Conservation (phyloP, 225 moss, liverwort and hornwort species). For the Marchantia paleacea region DNA sequence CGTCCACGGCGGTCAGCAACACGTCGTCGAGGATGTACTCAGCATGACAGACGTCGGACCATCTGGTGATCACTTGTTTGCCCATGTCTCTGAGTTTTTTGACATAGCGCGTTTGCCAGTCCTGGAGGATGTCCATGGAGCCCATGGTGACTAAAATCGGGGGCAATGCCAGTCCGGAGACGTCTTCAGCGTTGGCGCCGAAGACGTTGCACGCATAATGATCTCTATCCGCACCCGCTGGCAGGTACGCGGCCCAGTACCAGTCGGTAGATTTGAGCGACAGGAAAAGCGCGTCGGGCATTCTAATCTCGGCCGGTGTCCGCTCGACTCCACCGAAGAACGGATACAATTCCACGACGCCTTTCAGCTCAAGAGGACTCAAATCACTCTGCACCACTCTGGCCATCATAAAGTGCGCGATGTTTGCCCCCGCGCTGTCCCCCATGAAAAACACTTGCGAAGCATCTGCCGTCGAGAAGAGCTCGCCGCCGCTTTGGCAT, state of each 20-base stretch:
- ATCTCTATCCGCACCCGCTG: slow-evolving; percentile 18
- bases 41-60: background rate
- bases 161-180: slow-evolving; percentile 44
- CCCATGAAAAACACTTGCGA: slow-evolving; percentile 16
- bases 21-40: background rate
- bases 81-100: slow-evolving; percentile 21
- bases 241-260: slow-evolving; percentile 27
- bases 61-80: slow-evolving; percentile 1
- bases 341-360: slow-evolving; percentile 5
- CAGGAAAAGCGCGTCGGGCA: background rate
- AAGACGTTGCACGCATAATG: slow-evolving; percentile 32
- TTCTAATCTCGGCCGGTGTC: slow-evolving; percentile 3
- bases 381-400: slow-evolving; percentile 1
- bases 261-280: background rate
- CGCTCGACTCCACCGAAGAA: slow-evolving; percentile 31
- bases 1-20: background rate
- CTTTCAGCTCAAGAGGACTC: slow-evolving; percentile 7
- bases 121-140: slow-evolving; percentile 54
- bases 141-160: slow-evolving; percentile 56
- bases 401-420: slow-evolving; percentile 10
- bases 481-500: background rate
- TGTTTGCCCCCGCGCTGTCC: slow-evolving; percentile 25
- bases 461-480: background rate
- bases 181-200: slow-evolving; percentile 32
- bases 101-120: slow-evolving; percentile 29